phyloP scores from a whole-genome alignment of 2,329 filamentous ascomycete species.

The Monosporascus sp. region DNA sequence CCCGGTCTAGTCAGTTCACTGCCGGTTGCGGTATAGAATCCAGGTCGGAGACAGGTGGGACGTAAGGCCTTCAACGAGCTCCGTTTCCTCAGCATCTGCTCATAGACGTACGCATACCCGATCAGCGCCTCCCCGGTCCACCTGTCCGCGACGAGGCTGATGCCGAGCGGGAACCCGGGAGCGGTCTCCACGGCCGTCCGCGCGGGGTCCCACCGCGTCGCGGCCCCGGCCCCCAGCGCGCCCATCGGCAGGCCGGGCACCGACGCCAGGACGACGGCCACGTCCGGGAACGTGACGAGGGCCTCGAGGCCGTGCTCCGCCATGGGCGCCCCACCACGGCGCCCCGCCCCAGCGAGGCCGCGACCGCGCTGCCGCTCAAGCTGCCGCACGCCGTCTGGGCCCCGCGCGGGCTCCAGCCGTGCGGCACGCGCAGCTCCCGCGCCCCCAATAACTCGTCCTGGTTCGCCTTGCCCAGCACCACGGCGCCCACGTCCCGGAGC shows the following conservation, averaged over 20 bases:
- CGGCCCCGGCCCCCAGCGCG: conserved; percentile 4
- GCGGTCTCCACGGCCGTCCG: neutral
- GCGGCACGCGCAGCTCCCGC: conserved; percentile 46
- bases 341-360: conserved; percentile 38
- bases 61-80: conserved; percentile 3
- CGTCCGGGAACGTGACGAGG: conserved; percentile 3
- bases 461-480: conserved; percentile 57
- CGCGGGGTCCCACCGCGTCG: neutral
- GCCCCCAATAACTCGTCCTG: conserved; percentile 56
- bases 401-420: conserved; percentile 59
- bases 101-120: conserved; percentile 13
- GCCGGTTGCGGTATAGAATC: neutral
- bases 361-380: conserved; percentile 56
- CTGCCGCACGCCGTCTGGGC: conserved; percentile 60
- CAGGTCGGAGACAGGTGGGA: conserved; percentile 7
- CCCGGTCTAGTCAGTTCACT: no score
- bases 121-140: conserved; percentile 12
- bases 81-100: conserved; percentile 9
- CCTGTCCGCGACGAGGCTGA: conserved; percentile 11
- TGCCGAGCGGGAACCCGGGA: conserved; percentile 11
- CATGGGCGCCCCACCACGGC: neutral
- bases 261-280: conserved; percentile 1
- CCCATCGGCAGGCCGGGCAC: conserved; percentile 14
- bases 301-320: conserved; percentile 1
- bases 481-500: conserved; percentile 48